Conservation (phyloP, 1,284 basidiomycete genomes). For the Tremellales sp. region DNA sequence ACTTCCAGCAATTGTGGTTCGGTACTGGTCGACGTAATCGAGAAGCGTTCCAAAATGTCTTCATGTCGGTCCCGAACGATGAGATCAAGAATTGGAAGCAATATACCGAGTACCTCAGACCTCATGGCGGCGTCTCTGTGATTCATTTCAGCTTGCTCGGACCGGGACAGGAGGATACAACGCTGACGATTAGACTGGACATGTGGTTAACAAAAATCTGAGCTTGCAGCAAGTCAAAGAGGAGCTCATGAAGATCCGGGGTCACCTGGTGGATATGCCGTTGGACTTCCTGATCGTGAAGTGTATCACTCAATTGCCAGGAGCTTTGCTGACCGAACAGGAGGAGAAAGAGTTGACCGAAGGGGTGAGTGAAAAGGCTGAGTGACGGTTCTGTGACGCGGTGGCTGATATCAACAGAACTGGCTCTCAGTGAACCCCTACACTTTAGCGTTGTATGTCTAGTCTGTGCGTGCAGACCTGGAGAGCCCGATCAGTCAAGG, state of each 20-base stretch:
- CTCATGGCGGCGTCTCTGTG: constrained; percentile 27
- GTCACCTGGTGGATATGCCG: constrained; percentile 53
- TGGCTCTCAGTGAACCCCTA: constrained; percentile 39
- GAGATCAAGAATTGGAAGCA: constrained; percentile 69
- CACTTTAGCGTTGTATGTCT: constrained; percentile 42
- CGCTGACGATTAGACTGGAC: constrained; percentile 63
- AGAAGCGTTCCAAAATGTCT: constrained; percentile 58
- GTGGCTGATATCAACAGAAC: constrained; percentile 22
- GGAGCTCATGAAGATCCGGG: constrained; percentile 61
- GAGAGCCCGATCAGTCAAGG: too few species aligned
- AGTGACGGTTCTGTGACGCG: not conserved
- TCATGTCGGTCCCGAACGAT: constrained; percentile 63
- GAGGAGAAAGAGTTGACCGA: constrained; percentile 37
- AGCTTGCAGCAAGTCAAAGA: constrained; percentile 66
- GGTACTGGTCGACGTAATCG: constrained; percentile 73
- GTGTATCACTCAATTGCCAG: constrained; percentile 1
- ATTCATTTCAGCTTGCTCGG: constrained; percentile 2
- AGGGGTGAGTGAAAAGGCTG: constrained; percentile 13
- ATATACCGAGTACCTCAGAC: constrained; percentile 61
- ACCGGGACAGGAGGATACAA: not conserved
- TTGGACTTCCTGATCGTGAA: constrained; percentile 42
- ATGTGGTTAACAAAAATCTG: constrained; percentile 65
- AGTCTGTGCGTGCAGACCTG: too few species aligned
- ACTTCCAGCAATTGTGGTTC: constrained; percentile 62
- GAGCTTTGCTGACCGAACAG: constrained; percentile 6